Conservation (phyloP, 345 rosid genomes). For the Citrus maxima region DNA sequence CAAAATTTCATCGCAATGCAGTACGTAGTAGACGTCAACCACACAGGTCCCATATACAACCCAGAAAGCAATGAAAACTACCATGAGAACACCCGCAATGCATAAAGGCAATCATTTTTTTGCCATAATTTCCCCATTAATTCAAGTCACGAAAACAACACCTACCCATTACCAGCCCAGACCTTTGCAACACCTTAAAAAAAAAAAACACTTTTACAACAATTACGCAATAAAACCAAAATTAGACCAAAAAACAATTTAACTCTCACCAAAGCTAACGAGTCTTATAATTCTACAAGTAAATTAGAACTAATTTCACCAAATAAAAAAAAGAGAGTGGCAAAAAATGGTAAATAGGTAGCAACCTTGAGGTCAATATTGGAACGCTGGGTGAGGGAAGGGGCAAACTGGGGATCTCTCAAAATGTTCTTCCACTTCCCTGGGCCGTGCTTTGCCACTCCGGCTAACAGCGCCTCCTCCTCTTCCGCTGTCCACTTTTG, state of each 20-base stretch:
- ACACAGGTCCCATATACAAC: not conserved
- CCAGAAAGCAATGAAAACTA: not conserved
- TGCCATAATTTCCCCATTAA: not conserved
- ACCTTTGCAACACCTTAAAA: not conserved
- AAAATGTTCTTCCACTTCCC: slow-evolving; percentile 90
- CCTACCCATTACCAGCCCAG: too few species aligned
- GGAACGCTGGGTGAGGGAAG: slow-evolving; percentile 59
- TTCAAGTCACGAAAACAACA: not conserved
- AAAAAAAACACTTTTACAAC: not conserved
- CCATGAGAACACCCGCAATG: not conserved
- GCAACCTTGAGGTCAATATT: slow-evolving; percentile 86
- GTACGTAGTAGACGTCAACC: not conserved
- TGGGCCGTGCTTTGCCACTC: slow-evolving; percentile 67
- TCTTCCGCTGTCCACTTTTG: slow-evolving; percentile 84
- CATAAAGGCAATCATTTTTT: not conserved
- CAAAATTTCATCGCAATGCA: not conserved
- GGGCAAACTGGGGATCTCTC: slow-evolving; percentile 66
- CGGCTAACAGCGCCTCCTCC: slow-evolving; percentile 71
- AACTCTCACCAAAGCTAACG: not conserved
- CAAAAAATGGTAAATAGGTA: not conserved
- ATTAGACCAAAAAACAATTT: not conserved
- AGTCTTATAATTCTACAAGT: not conserved
- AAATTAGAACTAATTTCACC: not conserved
- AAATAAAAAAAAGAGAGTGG: not conserved
- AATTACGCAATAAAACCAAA: not conserved